phyloP scores from a whole-genome alignment of 2,329 filamentous ascomycete species.

The Aspergillus viridinutans region DNA sequence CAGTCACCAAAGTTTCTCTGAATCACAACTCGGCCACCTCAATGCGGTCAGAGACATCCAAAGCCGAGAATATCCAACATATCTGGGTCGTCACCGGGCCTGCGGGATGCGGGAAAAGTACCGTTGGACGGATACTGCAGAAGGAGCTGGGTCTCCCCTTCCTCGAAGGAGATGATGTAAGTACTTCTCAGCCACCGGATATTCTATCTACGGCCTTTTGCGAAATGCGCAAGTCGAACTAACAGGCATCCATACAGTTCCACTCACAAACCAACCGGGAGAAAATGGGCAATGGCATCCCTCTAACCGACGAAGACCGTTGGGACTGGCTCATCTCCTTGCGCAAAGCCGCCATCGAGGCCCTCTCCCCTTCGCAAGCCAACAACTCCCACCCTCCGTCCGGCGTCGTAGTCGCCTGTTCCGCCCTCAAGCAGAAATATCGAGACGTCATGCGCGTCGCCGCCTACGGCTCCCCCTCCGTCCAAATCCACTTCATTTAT shows the following conservation, averaged over 20 bases:
- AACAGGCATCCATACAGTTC: conserved; percentile 33
- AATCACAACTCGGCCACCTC: conserved; percentile 15
- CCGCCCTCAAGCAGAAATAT: conserved; percentile 94
- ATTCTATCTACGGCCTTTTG: neutral
- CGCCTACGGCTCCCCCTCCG: conserved; percentile 66
- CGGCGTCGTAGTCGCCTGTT: conserved; percentile 93
- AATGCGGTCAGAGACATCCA: conserved; percentile 9
- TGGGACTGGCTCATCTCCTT: conserved; percentile 93
- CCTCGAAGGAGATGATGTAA: conserved; percentile 73
- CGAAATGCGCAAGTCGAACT: neutral
- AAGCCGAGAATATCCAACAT: conserved; percentile 49
- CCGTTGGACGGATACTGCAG: conserved; percentile 64
- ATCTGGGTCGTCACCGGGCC: conserved; percentile 79
- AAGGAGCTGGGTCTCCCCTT: conserved; percentile 62
- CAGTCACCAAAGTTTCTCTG: conserved; percentile 16
- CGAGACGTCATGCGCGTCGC: conserved; percentile 84
- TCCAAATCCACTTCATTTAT: conserved; percentile 90
- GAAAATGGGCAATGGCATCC: conserved; percentile 82
- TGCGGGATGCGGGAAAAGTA: conserved; percentile 75
- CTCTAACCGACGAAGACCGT: conserved; percentile 85
- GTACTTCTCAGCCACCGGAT: conserved; percentile 24
- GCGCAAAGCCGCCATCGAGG: conserved; percentile 58
- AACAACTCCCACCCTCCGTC: conserved; percentile 50
- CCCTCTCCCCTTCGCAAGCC: conserved; percentile 38
- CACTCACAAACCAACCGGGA: conserved; percentile 67